Percentiles rank a stretch among this genome's conserved stretches.
These are phyloP conservation scores for Rhodotorula toruloides DNA, from an alignment of 768 basidiomycete genomes.

Conservation along the genomic window DNA sequence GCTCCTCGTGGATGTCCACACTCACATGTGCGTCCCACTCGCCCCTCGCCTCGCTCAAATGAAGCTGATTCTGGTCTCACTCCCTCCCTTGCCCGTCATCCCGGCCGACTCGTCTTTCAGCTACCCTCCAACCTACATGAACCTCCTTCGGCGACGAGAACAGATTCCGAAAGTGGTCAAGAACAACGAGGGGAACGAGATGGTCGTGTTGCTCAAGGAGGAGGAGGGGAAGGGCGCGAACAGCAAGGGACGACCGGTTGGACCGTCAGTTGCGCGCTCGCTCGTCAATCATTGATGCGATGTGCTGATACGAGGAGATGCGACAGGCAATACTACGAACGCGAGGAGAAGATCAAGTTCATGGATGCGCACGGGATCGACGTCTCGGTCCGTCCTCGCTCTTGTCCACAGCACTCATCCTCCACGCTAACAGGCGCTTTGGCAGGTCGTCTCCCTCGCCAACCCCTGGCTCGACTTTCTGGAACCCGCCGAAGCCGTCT, in stretches of 20 bases:
- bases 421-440: too few species aligned
- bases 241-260: constrained; percentile 71
- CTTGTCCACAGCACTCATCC: too few species aligned
- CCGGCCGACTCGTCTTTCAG: background rate
- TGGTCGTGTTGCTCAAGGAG: constrained; percentile 62
- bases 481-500: constrained; percentile 60
- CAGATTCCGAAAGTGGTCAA: constrained; percentile 51
- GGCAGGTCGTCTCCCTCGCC: constrained; percentile 49
- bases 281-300: background rate
- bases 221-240: constrained; percentile 56
- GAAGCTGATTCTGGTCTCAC: background rate
- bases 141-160: constrained; percentile 60
- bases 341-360: constrained; percentile 69
- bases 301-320: too few species aligned
- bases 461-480: constrained; percentile 92
- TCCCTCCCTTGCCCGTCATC: background rate
- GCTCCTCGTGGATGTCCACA: constrained; percentile 73
- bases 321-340: constrained; percentile 63
- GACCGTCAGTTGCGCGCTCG: constrained; percentile 43
- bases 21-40: constrained; percentile 69
- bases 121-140: constrained; percentile 60
- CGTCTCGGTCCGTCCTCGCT: constrained; percentile 61
- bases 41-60: constrained; percentile 41
- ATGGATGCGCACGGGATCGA: constrained; percentile 80
- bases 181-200: constrained; percentile 59